Base-by-base conservation (phyloP, 2,329 filamentous ascomycete genomes). In the Zymoseptoria brevis region DNA sequence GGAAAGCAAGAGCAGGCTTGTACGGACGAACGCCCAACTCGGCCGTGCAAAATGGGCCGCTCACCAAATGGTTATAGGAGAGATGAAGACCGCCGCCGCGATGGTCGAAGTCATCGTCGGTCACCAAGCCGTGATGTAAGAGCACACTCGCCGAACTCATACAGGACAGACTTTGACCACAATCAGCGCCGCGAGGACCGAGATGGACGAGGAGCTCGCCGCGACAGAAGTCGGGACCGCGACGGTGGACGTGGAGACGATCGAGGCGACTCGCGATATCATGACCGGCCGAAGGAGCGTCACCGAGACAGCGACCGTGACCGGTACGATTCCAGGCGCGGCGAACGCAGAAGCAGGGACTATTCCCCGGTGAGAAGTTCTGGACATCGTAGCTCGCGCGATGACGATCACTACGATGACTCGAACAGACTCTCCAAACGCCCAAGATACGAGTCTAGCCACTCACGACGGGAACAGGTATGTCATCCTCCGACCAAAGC, bases 241-340 rank as follows among this genome's bases (percentile, higher is more conserved):
- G 55, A 56, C 19, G 56, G 64, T 35, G 58, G 62, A 13, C 62
- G 64, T 35, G 56, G 60, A 21, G 53, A 62, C 21, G 45, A 54
- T 8, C 62, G 60, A 55, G 61, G 60, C 50, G 63, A 52, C 11
- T 61, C 57, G n/a, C 55, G 53, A 26, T 59, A 56, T 56, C 65
- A 60, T 35, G 66, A 67, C 45, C 57, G 64, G 59, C 60, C 60
- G 56, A 64, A 66, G 49, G 63, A 67, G 50, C 56, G 64, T 56
- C 87, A 86, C 73, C 83, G 87, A 68, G 88, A 90, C 56, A 80
- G 86, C 72, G 85, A 84, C 73, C 83, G 83, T 73, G 87, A 89
- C 70, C 82, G 82, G 72, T 78, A 76, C 70, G 81, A 80, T 72
- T 81, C 80, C 67, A 83, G 83, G 72, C 83, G 83, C 73, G 88